These are phyloP conservation scores for Caloboletus firmus DNA, from an alignment of 1,284 basidiomycete genomes.

Conservation along the genomic window DNA sequence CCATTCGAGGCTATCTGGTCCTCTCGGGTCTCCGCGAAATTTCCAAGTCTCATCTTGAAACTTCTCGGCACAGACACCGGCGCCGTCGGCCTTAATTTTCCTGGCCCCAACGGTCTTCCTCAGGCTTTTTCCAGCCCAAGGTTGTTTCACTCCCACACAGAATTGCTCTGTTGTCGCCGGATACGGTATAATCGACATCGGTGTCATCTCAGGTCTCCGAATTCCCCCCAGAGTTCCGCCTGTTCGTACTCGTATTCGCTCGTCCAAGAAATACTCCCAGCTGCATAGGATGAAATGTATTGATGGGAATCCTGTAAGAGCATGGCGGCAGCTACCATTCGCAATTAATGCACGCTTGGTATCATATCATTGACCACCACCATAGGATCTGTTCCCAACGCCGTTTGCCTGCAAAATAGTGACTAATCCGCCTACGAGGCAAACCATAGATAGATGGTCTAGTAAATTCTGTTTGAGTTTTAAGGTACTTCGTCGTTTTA, in stretches of 20 bases:
- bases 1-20: background rate
- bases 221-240: slow-evolving; percentile 28
- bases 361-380: no score
- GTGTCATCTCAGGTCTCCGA: slow-evolving; percentile 20
- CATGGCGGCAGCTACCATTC: no score
- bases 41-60: slow-evolving; percentile 9
- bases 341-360: no score
- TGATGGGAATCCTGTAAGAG: no score
- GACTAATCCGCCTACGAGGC: no score
- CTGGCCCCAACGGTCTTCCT: slow-evolving; percentile 13
- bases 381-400: no score
- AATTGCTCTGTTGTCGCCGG: slow-evolving; percentile 6
- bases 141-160: slow-evolving; percentile 1
- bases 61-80: slow-evolving; percentile 19
- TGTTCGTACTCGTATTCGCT: slow-evolving; percentile 3
- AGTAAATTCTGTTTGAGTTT: no score
- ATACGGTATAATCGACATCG: slow-evolving; percentile 29
- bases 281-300: no score
- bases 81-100: slow-evolving; percentile 16
- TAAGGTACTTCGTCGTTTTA: no score
- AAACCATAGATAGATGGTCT: no score
- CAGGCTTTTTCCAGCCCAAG: slow-evolving; percentile 17
- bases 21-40: slow-evolving; percentile 5
- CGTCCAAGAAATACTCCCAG: no score
- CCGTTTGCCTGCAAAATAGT: no score